Base-by-base conservation (phyloP, 495 filamentous ascomycete species). In the Talaromyces nanjingensis region DNA sequence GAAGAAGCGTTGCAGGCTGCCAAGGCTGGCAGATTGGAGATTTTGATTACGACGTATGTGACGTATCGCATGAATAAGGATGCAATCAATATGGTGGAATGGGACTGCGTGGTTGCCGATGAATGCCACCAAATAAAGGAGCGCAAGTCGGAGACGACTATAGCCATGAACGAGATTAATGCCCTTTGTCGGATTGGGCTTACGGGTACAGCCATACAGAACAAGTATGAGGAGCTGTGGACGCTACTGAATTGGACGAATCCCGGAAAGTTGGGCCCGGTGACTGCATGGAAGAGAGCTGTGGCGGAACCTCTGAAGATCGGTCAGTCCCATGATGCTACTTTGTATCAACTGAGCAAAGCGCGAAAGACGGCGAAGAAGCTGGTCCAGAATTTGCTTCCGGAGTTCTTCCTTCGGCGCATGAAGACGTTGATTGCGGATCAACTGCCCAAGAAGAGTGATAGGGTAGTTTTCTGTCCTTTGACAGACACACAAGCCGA, bases 161-260 rank as follows among this genome's bases (percentile, higher is more conserved):
- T 89, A 66, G 84, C 91, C 1, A 94, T 98, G 91, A 92, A 96
- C 66, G 82, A 91, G 61, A 80, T 98, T 67, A 98, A 98, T 69
- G 85, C 94, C 9, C 84, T 98, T 25, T 98, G 96, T 69, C 82
- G 94, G 24, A 94, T 98, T 63, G 94, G 94, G 0, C 77, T 98
- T 25, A 98, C 96, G 0, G 94, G 94, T 6, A 98, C 94, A 5
- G 96, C 96, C 8, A 97, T 98, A 18, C 94, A 98, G 65, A 98
- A 98, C 72, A 93, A 92, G 67, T 98, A 98, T 71, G 91, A 97
- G 69, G 96, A 98, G 73, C 83, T 98, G 1, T 98, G 94, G 94
- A 94, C 92, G 3, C 80, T 98, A 3, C 77, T 98, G 12, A 97
- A 98, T 74, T 98, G 94, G 94, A 92, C 92, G 1, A 96, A 96